Evolutionary conservation across 2,329 filamentous ascomycete species (phyloP).

Genomic region (Colletotrichum sublineola): DNA sequence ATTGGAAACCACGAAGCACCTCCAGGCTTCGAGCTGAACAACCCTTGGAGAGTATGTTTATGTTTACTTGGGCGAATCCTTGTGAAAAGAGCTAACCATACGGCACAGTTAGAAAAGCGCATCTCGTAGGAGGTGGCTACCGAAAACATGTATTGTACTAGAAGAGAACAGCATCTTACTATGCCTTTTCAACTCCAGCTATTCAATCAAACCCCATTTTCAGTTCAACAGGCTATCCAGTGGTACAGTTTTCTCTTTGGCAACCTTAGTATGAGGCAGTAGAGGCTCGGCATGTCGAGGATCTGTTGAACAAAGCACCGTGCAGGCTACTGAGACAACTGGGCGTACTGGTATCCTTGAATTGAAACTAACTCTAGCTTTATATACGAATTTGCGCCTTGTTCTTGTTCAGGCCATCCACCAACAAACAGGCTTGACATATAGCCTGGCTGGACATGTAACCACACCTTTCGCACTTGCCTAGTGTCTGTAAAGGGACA

Average conservation of each 20-base stretch:
- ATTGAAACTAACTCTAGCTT: slow-evolving; percentile 42
- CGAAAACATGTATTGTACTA: slow-evolving; percentile 28
- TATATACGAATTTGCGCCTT: slow-evolving; percentile 70
- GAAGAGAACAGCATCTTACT: background rate
- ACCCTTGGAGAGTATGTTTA: slow-evolving; percentile 71
- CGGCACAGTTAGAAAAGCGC: slow-evolving; percentile 65
- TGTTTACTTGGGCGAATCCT: slow-evolving; percentile 43
- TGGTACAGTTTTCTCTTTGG: background rate
- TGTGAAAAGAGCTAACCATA: slow-evolving; percentile 39
- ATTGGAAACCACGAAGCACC: slow-evolving; percentile 68
- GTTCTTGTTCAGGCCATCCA: slow-evolving; percentile 92
- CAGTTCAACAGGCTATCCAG: background rate
- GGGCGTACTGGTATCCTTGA: background rate
- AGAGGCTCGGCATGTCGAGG: background rate
- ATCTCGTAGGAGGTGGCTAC: slow-evolving; percentile 52
- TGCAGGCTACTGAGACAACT: background rate
- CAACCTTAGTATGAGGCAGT: background rate
- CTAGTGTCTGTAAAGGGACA: slow-evolving; percentile 74
- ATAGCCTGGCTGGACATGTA: slow-evolving; percentile 95
- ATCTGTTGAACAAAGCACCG: background rate
- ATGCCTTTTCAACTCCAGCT: slow-evolving; percentile 9
- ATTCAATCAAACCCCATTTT: slow-evolving; percentile 2
- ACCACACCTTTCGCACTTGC: slow-evolving; percentile 87
- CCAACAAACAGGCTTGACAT: slow-evolving; percentile 91
- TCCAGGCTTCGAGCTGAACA: slow-evolving; percentile 72